Evolutionary conservation across 2,329 filamentous ascomycete genomes (phyloP), one percentile per base, ranked within the genome.

Genomic region (Balansia obtecta): DNA sequence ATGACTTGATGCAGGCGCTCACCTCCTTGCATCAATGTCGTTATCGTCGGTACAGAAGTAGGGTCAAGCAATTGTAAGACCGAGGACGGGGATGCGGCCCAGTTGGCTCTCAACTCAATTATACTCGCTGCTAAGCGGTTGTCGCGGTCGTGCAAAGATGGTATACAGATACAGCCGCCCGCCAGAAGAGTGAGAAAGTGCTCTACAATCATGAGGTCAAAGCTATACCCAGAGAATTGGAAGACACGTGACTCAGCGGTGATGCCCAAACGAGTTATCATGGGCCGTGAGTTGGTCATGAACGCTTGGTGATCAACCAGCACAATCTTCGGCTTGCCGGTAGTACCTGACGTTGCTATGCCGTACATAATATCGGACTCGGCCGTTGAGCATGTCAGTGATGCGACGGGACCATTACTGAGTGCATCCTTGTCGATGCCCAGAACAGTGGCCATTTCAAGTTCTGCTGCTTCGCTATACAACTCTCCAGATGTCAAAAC

Each of bases 151-250:
- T 30, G 15, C 22, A 30, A 45, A 16, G 42, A 41, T 32, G 49
- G 42, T 11, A 50, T 45, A 10, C 49, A 50, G 22, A 50, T 45
- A 22, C 42, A 22, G 13, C 22, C 49, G 10, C 49, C 49, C 11
- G 42, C 22, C 7, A 50, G 42, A 18, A 50, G 18, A 9, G 45
- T 45, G 4, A 50, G 20, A 10, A 50, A 32, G 16, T 40, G 37
- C 43, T 50, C 49, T 9, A 22, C 45, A 12, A 50, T 44, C 22
- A 44, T 37, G 33, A 38, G 33, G n/a, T 50, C 49, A 20, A 50
- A 50, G 30, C 34, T 50, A 16, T 50, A 50, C 1, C 42, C 37
- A 5, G 22, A 46, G 33, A 50, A 50, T 13, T 50, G 49, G 13
- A 50, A 22, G n/a, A 46, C 49, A 3, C 49, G 49, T 22, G 37